Percentiles rank a stretch among this genome's conserved stretches.
Conservation (phyloP, 2,329 filamentous ascomycete genomes). For the Talaromyces sp. region DNA sequence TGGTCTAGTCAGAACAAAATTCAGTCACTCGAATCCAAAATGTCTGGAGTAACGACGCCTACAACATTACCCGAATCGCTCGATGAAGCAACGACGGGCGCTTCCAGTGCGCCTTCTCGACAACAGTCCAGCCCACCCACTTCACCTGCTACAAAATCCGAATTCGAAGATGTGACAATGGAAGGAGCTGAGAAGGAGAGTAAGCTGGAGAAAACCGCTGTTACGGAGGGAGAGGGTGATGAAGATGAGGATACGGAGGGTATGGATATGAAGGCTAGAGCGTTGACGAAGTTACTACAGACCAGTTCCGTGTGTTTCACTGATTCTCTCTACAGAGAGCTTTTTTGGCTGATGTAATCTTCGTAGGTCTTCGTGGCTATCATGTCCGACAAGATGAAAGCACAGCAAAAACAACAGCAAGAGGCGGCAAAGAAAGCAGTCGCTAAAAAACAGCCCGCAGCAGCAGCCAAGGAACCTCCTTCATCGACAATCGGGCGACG, state of each 20-base stretch:
- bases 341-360: slow-evolving; percentile 1
- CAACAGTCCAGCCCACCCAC: slow-evolving; percentile 30
- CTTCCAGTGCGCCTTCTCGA: slow-evolving; percentile 24
- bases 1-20: slow-evolving; percentile 3
- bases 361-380: slow-evolving; percentile 46
- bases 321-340: background rate
- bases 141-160: slow-evolving; percentile 24
- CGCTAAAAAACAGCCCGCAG: slow-evolving; percentile 30
- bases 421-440: slow-evolving; percentile 40
- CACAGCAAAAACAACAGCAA: slow-evolving; percentile 42
- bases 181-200: background rate
- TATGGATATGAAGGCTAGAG: slow-evolving; percentile 44
- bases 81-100: slow-evolving; percentile 23
- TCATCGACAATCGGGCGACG: slow-evolving; percentile 22
- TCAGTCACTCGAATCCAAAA: slow-evolving; percentile 15
- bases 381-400: slow-evolving; percentile 50
- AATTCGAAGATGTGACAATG: slow-evolving; percentile 9
- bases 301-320: slow-evolving; percentile 40
- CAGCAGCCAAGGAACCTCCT: slow-evolving; percentile 30
- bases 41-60: slow-evolving; percentile 29
- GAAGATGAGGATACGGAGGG: slow-evolving; percentile 29
- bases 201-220: background rate
- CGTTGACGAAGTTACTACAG: slow-evolving; percentile 44
- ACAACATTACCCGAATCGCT: slow-evolving; percentile 19
- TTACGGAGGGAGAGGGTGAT: background rate